Base-by-base conservation (phyloP, 495 filamentous ascomycete genomes). In the Immersiella caudata region DNA sequence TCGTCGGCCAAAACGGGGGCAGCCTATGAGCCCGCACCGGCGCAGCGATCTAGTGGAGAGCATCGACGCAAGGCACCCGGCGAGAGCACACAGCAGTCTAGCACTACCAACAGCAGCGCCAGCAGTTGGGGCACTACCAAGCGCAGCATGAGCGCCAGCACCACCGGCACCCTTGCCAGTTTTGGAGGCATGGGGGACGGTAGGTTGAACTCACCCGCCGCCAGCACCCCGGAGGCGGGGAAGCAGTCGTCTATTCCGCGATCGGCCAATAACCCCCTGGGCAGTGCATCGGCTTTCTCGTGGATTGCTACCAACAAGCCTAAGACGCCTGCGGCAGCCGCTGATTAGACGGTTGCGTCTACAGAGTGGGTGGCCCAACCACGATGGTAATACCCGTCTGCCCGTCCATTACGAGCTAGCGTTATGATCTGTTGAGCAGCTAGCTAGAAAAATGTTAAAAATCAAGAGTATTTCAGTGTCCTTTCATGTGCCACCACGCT, bases 221-320 rank as follows among this genome's bases (percentile, higher is more conserved):
- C 51, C 16, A 66, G 22, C 24, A 5, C 21, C n/a, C 12, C n/a
- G 14, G 68, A 74, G n/a, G 27, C 77, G 74, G 71, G 74, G 62
- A 79, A 74, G 66, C 70, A 70, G 54, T 65, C 76, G 49, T 61
- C 73, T 40, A 71, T 79, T 54, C 78, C 80, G 55, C 76, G 80
- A 70, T 79, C 83, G 9, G 78, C 79, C 40, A 76, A 88, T 24
- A 97, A 97, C 75, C 94, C 95, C 2, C 83, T 97, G 49, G 95
- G 95, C 12, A 89, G 91, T 40, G 95, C 91, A n/a, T 94, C 93
- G 25, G 95, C 95, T 16, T 99, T 99, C 81, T 86, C 90, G n/a
- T 99, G 94, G 93, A 87, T 97, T 78, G 81, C 74, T 29, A 64
- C 75, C 49, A 70, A 60, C 54, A 80, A 81, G 74, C 67, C 78